These are phyloP conservation scores for Xylaria sp. DNA, from an alignment of 2,329 filamentous ascomycete genomes.

Conservation along the genomic window DNA sequence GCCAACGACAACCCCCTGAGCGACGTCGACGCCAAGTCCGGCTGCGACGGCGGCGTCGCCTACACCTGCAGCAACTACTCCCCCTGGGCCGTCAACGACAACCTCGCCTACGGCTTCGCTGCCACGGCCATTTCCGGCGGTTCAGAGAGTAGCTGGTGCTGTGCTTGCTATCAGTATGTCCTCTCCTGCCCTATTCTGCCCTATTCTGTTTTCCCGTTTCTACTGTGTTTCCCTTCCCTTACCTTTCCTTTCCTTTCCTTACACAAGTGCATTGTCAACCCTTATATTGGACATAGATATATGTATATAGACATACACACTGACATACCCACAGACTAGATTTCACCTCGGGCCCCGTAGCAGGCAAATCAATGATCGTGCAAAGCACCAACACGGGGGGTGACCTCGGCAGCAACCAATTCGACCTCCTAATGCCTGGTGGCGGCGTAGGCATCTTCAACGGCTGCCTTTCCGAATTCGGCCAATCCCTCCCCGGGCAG, in stretches of 20 bases:
- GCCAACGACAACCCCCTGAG: constrained; percentile 58
- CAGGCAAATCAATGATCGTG: constrained; percentile 67
- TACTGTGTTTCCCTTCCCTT: background rate
- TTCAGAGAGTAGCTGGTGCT: constrained; percentile 63
- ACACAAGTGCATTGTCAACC: background rate
- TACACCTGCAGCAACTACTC: constrained; percentile 65
- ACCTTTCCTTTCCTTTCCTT: background rate
- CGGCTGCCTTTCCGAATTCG: constrained; percentile 57
- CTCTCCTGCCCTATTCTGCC: background rate
- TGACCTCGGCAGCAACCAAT: constrained; percentile 63
- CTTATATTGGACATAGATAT: background rate
- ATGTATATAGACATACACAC: background rate
- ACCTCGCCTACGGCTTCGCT: constrained; percentile 66
- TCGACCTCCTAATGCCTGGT: constrained; percentile 62
- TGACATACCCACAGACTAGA: constrained; percentile 37
- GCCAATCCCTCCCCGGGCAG: constrained; percentile 53
- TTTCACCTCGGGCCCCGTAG: constrained; percentile 56
- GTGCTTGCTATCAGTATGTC: constrained; percentile 63
- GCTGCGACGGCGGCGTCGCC: constrained; percentile 62
- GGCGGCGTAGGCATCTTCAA: constrained; percentile 63
- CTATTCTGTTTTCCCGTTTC: background rate
- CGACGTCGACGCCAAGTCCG: constrained; percentile 55
- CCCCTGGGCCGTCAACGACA: constrained; percentile 63
- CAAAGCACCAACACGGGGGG: constrained; percentile 68
- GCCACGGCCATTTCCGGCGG: constrained; percentile 60